A percentile compares a stretch with the other conserved stretches of the same genome.
Conservation (phyloP, 2,329 filamentous ascomycete genomes). For the Seiridium unicorne region DNA sequence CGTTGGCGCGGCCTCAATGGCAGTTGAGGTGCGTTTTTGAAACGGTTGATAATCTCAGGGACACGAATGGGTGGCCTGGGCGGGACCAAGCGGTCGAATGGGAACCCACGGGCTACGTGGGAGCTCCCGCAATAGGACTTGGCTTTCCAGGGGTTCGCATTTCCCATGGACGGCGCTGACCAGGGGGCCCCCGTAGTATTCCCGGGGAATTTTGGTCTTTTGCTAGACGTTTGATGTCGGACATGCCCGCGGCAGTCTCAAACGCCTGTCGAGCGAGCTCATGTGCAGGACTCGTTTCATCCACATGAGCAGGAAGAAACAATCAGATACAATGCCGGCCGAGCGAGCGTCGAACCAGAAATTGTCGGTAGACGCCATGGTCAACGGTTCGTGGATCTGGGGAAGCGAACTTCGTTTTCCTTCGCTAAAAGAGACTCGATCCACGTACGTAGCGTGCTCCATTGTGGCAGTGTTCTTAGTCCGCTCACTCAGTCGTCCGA, state of each 20-base stretch:
- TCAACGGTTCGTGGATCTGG: background rate
- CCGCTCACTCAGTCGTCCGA: background rate
- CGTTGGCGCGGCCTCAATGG: background rate
- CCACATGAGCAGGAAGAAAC: background rate
- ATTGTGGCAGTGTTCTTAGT: conserved; percentile 2
- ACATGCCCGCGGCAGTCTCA: background rate
- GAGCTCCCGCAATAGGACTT: conserved; percentile 6
- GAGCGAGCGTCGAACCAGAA: background rate
- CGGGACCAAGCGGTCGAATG: background rate
- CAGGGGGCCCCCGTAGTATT: background rate
- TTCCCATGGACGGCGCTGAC: background rate
- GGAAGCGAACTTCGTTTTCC: background rate
- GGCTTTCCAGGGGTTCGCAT: conserved; percentile 3
- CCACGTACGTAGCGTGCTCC: background rate
- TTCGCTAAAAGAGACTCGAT: background rate
- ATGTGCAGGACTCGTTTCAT: background rate
- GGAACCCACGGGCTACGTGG: background rate
- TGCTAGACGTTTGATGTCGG: background rate
- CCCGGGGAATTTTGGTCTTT: background rate
- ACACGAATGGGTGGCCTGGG: background rate
- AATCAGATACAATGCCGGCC: background rate
- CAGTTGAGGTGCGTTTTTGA: conserved; percentile 1
- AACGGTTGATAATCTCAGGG: conserved; percentile 5
- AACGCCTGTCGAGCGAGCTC: background rate
- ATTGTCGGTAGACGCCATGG: background rate